Evolutionary conservation across 2,329 filamentous ascomycete genomes (phyloP).

Genomic region (Elsinoe necatrix): DNA sequence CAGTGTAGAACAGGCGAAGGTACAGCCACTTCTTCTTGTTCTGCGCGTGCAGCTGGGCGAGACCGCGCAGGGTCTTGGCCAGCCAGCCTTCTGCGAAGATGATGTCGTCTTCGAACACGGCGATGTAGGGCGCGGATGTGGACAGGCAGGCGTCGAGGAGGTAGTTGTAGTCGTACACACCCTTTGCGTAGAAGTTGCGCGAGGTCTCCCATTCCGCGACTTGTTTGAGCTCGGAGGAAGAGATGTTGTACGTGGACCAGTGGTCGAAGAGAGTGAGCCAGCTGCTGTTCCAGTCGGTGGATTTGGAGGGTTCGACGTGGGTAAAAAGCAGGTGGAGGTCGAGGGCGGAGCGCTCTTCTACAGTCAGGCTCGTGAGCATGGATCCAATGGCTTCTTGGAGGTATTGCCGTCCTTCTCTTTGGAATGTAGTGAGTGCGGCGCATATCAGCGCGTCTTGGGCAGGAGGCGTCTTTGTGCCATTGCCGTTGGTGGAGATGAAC

Average conservation of each 20-base stretch:
- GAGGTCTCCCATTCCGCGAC: constrained; percentile 24
- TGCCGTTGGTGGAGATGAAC: constrained; percentile 4
- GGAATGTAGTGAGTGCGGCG: constrained; percentile 17
- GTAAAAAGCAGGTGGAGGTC: constrained; percentile 21
- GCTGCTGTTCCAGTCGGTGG: constrained; percentile 18
- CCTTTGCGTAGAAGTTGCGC: constrained; percentile 28
- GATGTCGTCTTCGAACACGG: constrained; percentile 33
- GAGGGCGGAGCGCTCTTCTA: constrained; percentile 20
- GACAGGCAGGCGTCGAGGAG: constrained; percentile 25
- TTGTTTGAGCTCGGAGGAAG: constrained; percentile 17
- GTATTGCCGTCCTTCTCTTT: constrained; percentile 15
- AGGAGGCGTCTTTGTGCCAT: neutral
- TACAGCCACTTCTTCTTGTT: constrained; percentile 24
- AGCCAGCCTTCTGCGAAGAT: constrained; percentile 33
- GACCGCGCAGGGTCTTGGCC: constrained; percentile 23
- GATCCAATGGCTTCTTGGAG: constrained; percentile 17
- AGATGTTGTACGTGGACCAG: constrained; percentile 18
- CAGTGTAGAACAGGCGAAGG: constrained; percentile 30
- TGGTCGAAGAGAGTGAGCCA: constrained; percentile 19
- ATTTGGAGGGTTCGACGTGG: constrained; percentile 19
- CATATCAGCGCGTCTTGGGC: constrained; percentile 16
- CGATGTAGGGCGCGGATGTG: constrained; percentile 28
- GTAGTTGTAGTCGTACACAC: constrained; percentile 30
- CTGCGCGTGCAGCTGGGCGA: neutral
- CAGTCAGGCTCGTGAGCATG: constrained; percentile 22